Evolutionary conservation across 2,329 filamentous ascomycete genomes (phyloP).

Genomic region (Stagonosporopsis rhizophila): DNA sequence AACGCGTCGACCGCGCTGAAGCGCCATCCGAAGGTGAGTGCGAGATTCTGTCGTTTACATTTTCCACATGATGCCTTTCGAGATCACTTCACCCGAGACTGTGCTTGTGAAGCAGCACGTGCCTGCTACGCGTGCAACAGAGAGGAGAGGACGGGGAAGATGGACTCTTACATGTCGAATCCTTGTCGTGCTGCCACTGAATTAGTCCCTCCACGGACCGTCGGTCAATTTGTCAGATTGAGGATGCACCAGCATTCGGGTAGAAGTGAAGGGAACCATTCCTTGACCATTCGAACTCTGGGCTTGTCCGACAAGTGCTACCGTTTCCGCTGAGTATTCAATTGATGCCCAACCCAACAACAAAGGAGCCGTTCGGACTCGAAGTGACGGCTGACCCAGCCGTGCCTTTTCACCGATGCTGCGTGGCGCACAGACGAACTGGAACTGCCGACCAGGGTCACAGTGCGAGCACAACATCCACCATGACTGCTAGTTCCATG

Average conservation of each 20-base stretch:
- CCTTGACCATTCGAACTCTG: background rate
- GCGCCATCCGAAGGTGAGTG: conserved; percentile 79
- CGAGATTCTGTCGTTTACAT: background rate
- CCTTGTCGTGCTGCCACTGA: background rate
- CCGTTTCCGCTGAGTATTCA: background rate
- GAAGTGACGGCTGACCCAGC: background rate
- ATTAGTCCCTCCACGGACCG: background rate
- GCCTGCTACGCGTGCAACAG: background rate
- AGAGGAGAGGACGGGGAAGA: background rate
- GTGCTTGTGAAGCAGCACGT: background rate
- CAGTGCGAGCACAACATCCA: background rate
- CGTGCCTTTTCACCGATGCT: background rate
- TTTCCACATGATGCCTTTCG: background rate
- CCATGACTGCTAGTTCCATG: background rate
- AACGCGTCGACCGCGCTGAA: conserved; percentile 82
- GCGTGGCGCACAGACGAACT: background rate
- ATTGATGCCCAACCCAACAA: conserved; percentile 5
- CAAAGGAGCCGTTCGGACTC: background rate
- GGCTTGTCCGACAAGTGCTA: conserved; percentile 1
- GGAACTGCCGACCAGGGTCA: background rate
- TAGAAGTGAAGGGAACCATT: background rate
- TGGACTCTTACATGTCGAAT: background rate
- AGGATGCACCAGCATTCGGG: background rate
- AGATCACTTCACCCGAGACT: background rate
- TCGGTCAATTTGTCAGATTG: background rate